Conservation (phyloP, 768 basidiomycete species). For the Asterophora lycoperdoides region DNA sequence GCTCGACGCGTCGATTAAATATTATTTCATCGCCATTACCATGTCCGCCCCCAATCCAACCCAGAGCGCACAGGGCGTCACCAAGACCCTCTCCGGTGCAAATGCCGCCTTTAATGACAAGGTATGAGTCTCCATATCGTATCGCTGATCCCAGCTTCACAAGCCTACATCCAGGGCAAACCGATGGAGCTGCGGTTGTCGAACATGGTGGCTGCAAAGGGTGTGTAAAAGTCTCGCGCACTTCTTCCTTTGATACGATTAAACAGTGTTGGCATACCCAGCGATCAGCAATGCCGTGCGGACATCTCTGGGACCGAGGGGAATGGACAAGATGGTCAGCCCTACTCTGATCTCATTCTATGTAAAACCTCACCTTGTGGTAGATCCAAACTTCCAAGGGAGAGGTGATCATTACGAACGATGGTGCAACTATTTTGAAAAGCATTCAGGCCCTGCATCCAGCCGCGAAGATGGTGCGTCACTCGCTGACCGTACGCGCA, state of each 20-base stretch:
- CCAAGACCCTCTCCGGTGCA: constrained; percentile 47
- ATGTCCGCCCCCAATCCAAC: constrained; percentile 35
- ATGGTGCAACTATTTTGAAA: constrained; percentile 96
- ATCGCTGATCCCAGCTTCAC: constrained; percentile 20
- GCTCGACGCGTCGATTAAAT: constrained; percentile 29
- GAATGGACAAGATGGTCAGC: constrained; percentile 99
- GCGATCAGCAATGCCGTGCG: constrained; percentile 97
- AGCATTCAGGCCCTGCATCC: constrained; percentile 96
- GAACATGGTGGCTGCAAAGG: constrained; percentile 98
- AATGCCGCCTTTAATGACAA: constrained; percentile 88
- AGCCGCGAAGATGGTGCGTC: constrained; percentile 91
- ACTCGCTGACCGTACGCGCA: neutral
- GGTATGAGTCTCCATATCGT: constrained; percentile 34
- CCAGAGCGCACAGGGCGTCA: constrained; percentile 36
- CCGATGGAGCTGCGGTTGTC: constrained; percentile 97
- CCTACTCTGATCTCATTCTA: constrained; percentile 8
- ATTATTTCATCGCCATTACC: constrained; percentile 17
- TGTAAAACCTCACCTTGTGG: constrained; percentile 5
- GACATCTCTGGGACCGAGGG: constrained; percentile 92
- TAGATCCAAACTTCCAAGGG: constrained; percentile 96
- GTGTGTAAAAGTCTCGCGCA: constrained; percentile 33
- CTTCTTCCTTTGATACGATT: neutral
- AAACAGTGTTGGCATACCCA: constrained; percentile 25
- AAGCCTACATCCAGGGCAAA: constrained; percentile 71
- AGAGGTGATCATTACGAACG: constrained; percentile 97